Evolutionary conservation across 306 rosid species (phyloP), one percentile per base, ranked within the genome.

Genomic region (Cucurbita moschata): DNA sequence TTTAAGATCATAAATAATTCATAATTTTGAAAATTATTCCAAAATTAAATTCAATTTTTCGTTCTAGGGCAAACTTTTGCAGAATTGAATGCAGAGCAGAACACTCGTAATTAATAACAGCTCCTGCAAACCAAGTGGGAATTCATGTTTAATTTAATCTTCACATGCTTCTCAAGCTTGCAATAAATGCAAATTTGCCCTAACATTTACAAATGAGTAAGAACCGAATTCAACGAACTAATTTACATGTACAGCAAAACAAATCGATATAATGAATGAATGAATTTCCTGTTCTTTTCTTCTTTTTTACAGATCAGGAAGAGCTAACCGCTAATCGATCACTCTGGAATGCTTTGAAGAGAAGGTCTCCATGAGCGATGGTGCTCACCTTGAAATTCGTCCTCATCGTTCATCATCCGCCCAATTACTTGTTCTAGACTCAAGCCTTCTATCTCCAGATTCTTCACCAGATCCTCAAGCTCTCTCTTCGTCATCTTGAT

Each of bases 261-360:
- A 62, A 39, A 57, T 10, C 7, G 37, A 15, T 14, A 4, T 9
- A 49, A 50, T 70, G 23, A 70, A 50, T 70, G 23, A 70, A 49
- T 4, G 8, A 70, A 21, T 23, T 8, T 43, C 26, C 26, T 47
- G 10, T 69, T 16, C 35, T 3, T 50, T 8, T 42, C 3, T 40
- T 43, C 72, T 18, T 47, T 47, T 40, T 50, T 21, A 57, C 63
- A 57, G 0, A 23, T 55, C 57, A 73, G 39, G 4, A 30, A 30
- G 35, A 30, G 35, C 35, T 30, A 30, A 30, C 2, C 35, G 35
- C 35, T 43, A 40, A 58, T 53, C 67, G 35, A 30, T 30, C 35
- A 30, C 26, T 73, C 77, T 23, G 77, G 77, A 57, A 73, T 57
- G 77, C 77, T 73, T 14, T 73, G 77, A n/a, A 73, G 67, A 4